Percentiles rank a stretch among this genome's conserved stretches.
Conservation (phyloP, 768 basidiomycete genomes). For the Tricholoma furcatifolium region DNA sequence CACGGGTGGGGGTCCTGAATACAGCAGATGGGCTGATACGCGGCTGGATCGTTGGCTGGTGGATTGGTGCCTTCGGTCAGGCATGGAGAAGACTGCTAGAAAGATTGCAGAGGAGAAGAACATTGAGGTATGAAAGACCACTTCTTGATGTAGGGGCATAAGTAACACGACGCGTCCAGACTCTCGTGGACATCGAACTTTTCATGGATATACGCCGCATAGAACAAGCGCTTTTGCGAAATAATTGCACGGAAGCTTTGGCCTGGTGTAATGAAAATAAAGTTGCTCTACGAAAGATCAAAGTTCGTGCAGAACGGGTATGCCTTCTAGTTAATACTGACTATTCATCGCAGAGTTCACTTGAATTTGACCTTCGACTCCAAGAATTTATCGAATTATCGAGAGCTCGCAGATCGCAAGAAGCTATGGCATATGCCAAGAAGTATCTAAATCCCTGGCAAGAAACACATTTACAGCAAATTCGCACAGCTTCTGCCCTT, state of each 20-base stretch:
- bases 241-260: slow-evolving; percentile 87
- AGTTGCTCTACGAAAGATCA: slow-evolving; percentile 85
- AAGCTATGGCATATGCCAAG: slow-evolving; percentile 82
- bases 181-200: slow-evolving; percentile 86
- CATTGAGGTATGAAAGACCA: slow-evolving; percentile 62
- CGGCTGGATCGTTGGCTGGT: slow-evolving; percentile 88
- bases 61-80: slow-evolving; percentile 86
- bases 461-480: slow-evolving; percentile 75
- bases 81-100: slow-evolving; percentile 74
- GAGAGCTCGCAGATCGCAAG: slow-evolving; percentile 57
- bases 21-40: slow-evolving; percentile 74
- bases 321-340: slow-evolving; percentile 1
- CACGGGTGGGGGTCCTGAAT: slow-evolving; percentile 49
- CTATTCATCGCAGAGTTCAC: slow-evolving; percentile 62
- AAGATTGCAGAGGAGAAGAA: slow-evolving; percentile 72
- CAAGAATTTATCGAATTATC: slow-evolving; percentile 97
- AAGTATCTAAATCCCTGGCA: slow-evolving; percentile 84
- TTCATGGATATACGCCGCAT: slow-evolving; percentile 89
- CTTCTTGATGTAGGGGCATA: neutral
- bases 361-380: slow-evolving; percentile 93
- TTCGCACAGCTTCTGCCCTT: slow-evolving; percentile 72
- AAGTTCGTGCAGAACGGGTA: slow-evolving; percentile 43
- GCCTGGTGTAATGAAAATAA: slow-evolving; percentile 98
- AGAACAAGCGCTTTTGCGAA: slow-evolving; percentile 70
- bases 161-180: slow-evolving; percentile 39